Conservation (phyloP, 1,284 basidiomycete species). For the Termitomyces sp. region DNA sequence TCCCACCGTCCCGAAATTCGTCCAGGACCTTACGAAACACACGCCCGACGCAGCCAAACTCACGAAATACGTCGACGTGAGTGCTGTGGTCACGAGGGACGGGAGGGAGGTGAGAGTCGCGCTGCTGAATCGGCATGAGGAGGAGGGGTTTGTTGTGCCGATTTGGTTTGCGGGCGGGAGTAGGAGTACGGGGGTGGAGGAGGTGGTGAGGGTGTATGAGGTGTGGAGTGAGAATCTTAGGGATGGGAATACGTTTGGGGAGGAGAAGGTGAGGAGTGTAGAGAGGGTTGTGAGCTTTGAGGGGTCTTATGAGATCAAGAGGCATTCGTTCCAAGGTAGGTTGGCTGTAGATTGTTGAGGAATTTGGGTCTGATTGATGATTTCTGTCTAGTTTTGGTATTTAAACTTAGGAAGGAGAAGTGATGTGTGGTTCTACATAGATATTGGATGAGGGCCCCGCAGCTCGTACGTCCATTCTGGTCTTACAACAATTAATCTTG, state of each 20-base stretch:
- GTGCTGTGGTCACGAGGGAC: conserved; percentile 35
- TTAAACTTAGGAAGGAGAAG: conserved; percentile 5
- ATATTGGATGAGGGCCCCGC: no score
- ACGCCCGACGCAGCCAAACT: conserved; percentile 30
- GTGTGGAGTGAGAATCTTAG: conserved; percentile 39
- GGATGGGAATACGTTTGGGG: conserved; percentile 37
- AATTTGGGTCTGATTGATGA: neutral
- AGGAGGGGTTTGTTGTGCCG: conserved; percentile 29
- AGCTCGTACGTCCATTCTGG: no score
- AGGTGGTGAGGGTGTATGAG: conserved; percentile 36
- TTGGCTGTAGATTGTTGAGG: neutral
- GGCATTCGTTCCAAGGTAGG: conserved; percentile 45
- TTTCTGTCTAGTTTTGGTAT: conserved; percentile 15
- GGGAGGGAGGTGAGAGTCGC: conserved; percentile 38
- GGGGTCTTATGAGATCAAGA: conserved; percentile 35
- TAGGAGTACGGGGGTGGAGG: conserved; percentile 20
- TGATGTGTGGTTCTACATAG: neutral
- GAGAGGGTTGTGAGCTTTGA: conserved; percentile 29
- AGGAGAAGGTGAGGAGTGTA: conserved; percentile 35
- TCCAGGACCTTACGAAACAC: conserved; percentile 32
- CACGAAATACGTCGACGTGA: conserved; percentile 42
- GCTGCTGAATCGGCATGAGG: conserved; percentile 42
- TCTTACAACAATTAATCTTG: no score
- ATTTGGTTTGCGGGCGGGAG: conserved; percentile 31
- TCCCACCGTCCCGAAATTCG: conserved; percentile 44